Conservation (phyloP, 129 eudicot species). For the Gnaphalium uliginosum region DNA sequence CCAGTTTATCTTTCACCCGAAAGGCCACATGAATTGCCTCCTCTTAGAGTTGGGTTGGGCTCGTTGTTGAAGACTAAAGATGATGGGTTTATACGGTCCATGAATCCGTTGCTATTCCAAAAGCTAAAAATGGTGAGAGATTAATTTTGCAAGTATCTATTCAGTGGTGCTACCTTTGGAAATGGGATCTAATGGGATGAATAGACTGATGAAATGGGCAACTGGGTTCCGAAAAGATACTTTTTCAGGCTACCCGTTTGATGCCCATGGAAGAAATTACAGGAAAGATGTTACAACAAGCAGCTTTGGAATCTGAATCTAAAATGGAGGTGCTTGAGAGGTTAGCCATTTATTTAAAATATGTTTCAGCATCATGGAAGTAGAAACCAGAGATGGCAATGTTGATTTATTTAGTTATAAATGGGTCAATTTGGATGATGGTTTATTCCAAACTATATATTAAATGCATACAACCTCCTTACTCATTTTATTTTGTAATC, state of each 20-base stretch:
- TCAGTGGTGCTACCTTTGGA: constrained; percentile 54
- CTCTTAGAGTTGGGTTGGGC: constrained; percentile 58
- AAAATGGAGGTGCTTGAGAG: constrained; percentile 36
- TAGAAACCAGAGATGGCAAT: not conserved
- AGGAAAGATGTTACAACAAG: constrained; percentile 60
- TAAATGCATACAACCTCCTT: not conserved
- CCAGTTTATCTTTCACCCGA: constrained; percentile 58
- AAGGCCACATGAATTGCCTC: constrained; percentile 42
- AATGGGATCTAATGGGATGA: constrained; percentile 52
- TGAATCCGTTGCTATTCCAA: constrained; percentile 51
- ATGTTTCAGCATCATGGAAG: not conserved
- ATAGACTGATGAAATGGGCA: constrained; percentile 57
- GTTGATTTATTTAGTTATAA: not conserved
- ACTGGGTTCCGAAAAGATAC: constrained; percentile 53
- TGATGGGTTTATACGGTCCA: constrained; percentile 55
- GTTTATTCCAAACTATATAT: not conserved
- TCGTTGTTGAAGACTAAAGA: constrained; percentile 33
- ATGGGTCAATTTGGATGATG: not conserved
- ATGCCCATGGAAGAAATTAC: constrained; percentile 69
- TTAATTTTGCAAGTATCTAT: constrained; percentile 56
- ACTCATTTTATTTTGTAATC: not conserved
- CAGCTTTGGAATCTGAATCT: constrained; percentile 39
- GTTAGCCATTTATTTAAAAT: constrained; percentile 33
- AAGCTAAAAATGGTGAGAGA: constrained; percentile 57
- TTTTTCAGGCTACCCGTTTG: constrained; percentile 41